Evolutionary conservation across 306 rosid species (phyloP).

Genomic region (Vicia villosa): DNA sequence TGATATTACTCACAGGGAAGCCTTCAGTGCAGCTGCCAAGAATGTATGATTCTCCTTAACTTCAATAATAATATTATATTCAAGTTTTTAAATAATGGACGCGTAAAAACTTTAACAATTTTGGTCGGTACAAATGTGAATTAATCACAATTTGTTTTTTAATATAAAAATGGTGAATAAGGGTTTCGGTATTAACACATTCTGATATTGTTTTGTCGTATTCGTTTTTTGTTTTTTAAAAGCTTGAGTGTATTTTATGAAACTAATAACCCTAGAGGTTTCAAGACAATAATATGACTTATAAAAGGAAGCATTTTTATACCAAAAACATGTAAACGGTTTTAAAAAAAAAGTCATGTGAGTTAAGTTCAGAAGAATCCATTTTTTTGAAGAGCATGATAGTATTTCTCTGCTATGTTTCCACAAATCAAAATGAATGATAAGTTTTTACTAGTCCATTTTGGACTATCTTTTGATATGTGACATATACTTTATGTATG

Average conservation of each 20-base stretch:
- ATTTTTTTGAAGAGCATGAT: not conserved
- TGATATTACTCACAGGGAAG: slow-evolving; percentile 95
- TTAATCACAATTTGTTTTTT: too few relatives aligned
- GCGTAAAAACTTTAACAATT: too few relatives aligned
- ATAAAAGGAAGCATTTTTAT: not conserved
- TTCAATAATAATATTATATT: not conserved
- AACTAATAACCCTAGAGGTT: too few relatives aligned
- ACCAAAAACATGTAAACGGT: not conserved
- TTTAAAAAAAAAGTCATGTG: not conserved
- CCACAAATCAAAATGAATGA: slow-evolving; percentile 30
- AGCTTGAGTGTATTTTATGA: too few relatives aligned
- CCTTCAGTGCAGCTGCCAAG: slow-evolving; percentile 99
- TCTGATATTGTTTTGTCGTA: too few relatives aligned
- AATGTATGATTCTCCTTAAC: slow-evolving; percentile 54
- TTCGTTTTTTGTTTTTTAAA: too few relatives aligned
- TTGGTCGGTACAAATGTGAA: too few relatives aligned
- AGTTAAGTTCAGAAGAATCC: not conserved
- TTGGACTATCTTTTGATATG: slow-evolving; percentile 33
- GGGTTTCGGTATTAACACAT: too few relatives aligned
- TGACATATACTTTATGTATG: slow-evolving; percentile 41
- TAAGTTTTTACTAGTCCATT: slow-evolving; percentile 26
- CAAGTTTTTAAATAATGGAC: too few relatives aligned
- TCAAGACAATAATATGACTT: too few relatives aligned
- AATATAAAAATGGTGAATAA: too few relatives aligned
- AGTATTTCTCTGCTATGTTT: not conserved